Base-by-base conservation (phyloP, 768 basidiomycete genomes). In the Rhizopogon vinicolor region DNA sequence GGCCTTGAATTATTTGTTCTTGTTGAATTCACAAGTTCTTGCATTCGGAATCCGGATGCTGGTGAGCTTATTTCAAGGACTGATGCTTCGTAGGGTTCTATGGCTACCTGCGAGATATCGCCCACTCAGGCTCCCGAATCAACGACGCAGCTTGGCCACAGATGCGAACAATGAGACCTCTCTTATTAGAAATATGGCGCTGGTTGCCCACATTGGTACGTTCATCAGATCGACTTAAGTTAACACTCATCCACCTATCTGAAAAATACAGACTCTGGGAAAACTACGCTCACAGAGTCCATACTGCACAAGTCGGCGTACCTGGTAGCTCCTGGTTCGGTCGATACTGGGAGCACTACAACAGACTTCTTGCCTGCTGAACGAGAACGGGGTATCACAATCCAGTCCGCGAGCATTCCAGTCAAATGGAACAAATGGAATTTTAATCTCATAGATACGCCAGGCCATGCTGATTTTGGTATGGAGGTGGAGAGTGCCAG, bases 401-500 rank as follows among this genome's bases (percentile, higher is more conserved):
- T 95, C 56, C 93, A 94, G 64, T 91, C 91, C 19, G 93, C 92
- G 12, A 93, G 91, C 71, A 91, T 94, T 56, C 91, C 91, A 3
- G 89, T 92, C 40, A 79, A 81, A 65, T 93, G 91, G 91, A 87
- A 86, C 66, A 70, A 85, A 52, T 91, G 89, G 87, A 84, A 80
- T 1, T 87, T 90, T 71, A 95, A 93, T 65, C 80, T 95, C 44
- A 85, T 94, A 44, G 93, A 95, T 63, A 94, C 92, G 3, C 92
- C 92, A 14, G 92, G 92, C 37, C 92, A 95, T 71, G 93, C 91
- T 5, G 92, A 95, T 68, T 95, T 95, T 71, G 92, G 92, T n/a
- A 93, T 94, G 91, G 92, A 95, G 64, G 93, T 95, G 28, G 93
- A 94, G 71, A 90, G 91, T 63, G 93, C 93, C 7, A 93, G 91